Conservation (phyloP, 805 yeast genomes). For the Metschnikowia amazonensis region DNA sequence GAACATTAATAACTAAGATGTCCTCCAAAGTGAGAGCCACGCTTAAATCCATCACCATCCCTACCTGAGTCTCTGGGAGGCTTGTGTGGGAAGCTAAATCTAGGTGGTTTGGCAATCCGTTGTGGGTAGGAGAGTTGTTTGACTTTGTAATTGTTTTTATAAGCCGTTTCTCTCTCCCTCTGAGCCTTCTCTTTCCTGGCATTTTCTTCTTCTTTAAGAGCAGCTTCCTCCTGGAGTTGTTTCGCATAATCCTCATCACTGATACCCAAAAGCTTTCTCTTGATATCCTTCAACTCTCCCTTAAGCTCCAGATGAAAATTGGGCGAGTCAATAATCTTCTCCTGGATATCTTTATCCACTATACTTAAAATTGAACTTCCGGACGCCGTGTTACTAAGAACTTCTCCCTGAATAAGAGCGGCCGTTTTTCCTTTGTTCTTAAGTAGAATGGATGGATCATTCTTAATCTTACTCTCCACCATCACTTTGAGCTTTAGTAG, state of each 20-base stretch:
- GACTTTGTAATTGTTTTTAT: constrained; percentile 28
- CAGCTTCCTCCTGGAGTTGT: constrained; percentile 23
- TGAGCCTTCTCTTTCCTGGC: constrained; percentile 17
- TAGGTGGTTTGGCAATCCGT: constrained; percentile 34
- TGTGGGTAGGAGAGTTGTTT: constrained; percentile 22
- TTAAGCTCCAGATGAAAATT: constrained; percentile 33
- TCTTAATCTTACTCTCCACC: constrained; percentile 44
- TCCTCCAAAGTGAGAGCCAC: constrained; percentile 8
- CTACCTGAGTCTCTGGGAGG: constrained; percentile 5
- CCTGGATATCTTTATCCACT: constrained; percentile 43
- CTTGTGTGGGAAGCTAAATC: constrained; percentile 24
- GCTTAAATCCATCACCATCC: neutral
- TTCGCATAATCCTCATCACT: constrained; percentile 39
- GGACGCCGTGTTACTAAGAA: constrained; percentile 25
- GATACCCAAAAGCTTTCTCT: constrained; percentile 30
- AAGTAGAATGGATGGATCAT: constrained; percentile 45
- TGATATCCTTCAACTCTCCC: constrained; percentile 32
- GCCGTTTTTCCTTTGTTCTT: constrained; percentile 50
- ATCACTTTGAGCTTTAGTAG: constrained; percentile 37
- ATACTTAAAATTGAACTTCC: constrained; percentile 31
- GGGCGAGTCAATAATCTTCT: constrained; percentile 40
- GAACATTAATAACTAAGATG: constrained; percentile 12
- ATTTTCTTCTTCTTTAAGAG: constrained; percentile 14
- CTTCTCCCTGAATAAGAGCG: constrained; percentile 51
- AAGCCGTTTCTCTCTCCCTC: constrained; percentile 19